phyloP scores from a whole-genome alignment of 805 yeast genomes.

The Ogataea nakhonphanomensis region DNA sequence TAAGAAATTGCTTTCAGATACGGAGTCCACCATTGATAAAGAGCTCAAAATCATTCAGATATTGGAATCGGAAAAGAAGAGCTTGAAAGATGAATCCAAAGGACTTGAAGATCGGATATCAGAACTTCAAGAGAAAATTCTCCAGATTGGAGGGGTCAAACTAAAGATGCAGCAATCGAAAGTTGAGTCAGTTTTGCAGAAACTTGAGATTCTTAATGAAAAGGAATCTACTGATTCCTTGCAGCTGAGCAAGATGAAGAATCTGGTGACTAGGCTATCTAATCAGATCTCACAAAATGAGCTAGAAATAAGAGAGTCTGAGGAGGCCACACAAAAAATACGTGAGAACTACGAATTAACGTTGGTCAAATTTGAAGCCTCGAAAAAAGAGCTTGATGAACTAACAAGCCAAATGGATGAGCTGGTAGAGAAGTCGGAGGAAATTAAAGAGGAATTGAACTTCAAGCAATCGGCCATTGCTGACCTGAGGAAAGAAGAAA shows the following conservation, averaged over 20 bases:
- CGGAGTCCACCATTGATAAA: conserved; percentile 15
- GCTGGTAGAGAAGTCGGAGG: conserved; percentile 39
- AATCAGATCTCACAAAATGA: conserved; percentile 46
- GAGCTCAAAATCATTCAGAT: conserved; percentile 33
- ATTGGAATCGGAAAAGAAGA: conserved; percentile 27
- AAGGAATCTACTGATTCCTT: conserved; percentile 56
- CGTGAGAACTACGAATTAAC: conserved; percentile 29
- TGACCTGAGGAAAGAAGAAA: conserved; percentile 58
- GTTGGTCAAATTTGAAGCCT: conserved; percentile 24
- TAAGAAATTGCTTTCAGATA: conserved; percentile 15
- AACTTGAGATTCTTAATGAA: conserved; percentile 55
- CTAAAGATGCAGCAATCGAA: conserved; percentile 75
- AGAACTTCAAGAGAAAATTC: conserved; percentile 66
- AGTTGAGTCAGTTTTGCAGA: conserved; percentile 71
- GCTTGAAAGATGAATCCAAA: conserved; percentile 51
- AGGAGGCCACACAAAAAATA: conserved; percentile 34
- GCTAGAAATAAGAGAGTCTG: conserved; percentile 40
- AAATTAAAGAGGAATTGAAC: conserved; percentile 39
- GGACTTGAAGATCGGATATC: conserved; percentile 56
- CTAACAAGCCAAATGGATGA: conserved; percentile 35
- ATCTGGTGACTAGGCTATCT: conserved; percentile 54
- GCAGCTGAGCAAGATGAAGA: conserved; percentile 56
- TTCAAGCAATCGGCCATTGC: conserved; percentile 44
- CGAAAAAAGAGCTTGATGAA: conserved; percentile 35
- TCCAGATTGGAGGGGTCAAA: conserved; percentile 89